Percentiles rank a stretch among this genome's conserved stretches.
Conservation (phyloP, 2,329 filamentous ascomycete species). For the Fusarium solani-melongenae region DNA sequence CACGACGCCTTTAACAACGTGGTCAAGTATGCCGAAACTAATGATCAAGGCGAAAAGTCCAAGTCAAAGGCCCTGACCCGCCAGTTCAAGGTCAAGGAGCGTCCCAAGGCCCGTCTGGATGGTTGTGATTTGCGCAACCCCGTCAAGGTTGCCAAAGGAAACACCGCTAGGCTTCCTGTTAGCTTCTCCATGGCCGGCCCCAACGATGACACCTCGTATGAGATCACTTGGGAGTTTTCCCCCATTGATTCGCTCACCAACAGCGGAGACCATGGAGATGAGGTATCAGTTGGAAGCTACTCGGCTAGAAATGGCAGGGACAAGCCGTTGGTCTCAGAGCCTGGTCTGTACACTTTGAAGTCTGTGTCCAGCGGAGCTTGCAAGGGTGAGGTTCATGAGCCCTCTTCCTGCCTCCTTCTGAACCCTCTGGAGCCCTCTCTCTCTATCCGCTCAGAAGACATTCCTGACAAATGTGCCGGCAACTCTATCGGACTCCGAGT, state of each 20-base stretch:
- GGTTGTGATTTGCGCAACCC: constrained; percentile 85
- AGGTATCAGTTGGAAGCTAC: constrained; percentile 67
- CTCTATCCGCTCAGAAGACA: constrained; percentile 78
- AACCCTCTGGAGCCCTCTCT: constrained; percentile 91
- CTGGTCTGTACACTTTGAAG: constrained; percentile 88
- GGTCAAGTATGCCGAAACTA: constrained; percentile 75
- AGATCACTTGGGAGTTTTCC: constrained; percentile 84
- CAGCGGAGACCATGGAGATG: constrained; percentile 75
- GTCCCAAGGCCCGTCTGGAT: constrained; percentile 77
- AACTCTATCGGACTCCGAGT: constrained; percentile 92
- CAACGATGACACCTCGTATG: constrained; percentile 72
- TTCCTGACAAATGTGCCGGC: constrained; percentile 94
- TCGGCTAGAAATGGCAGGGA: constrained; percentile 71
- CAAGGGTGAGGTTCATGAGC: constrained; percentile 88
- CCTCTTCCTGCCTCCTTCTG: constrained; percentile 89
- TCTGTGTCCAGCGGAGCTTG: constrained; percentile 85
- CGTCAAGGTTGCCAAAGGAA: constrained; percentile 84
- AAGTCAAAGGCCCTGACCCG: constrained; percentile 76
- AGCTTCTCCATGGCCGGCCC: constrained; percentile 73
- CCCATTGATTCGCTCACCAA: constrained; percentile 75
- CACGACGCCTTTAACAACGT: constrained; percentile 90
- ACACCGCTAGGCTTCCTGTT: constrained; percentile 75
- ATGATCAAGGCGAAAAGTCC: constrained; percentile 76
- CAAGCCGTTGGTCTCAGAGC: constrained; percentile 75
- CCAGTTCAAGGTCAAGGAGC: constrained; percentile 85